Conservation (phyloP, 1,139 yeast species). For the Nadsonia starkeyi-henricii region DNA sequence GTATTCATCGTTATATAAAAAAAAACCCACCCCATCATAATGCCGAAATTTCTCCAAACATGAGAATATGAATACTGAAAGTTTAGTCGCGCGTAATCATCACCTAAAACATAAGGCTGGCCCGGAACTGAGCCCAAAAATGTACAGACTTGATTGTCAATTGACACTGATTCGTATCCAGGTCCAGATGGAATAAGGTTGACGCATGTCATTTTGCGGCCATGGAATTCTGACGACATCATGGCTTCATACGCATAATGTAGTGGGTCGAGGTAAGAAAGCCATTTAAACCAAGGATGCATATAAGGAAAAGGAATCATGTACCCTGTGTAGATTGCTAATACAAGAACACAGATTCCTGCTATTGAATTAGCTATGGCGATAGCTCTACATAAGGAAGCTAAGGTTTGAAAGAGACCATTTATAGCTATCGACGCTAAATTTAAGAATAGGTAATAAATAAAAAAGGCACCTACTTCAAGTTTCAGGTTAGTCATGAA, state of each 20-base stretch:
- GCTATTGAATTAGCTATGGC: slow-evolving; percentile 67
- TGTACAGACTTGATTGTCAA: slow-evolving; percentile 39
- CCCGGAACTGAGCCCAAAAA: slow-evolving; percentile 57
- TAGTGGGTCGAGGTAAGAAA: slow-evolving; percentile 58
- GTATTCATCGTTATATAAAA: slow-evolving; percentile 46
- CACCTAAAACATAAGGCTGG: slow-evolving; percentile 38
- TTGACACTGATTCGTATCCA: slow-evolving; percentile 27
- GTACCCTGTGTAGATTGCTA: slow-evolving; percentile 66
- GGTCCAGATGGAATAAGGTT: slow-evolving; percentile 40
- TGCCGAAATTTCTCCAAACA: slow-evolving; percentile 79
- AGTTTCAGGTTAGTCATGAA: slow-evolving; percentile 57
- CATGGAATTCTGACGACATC: slow-evolving; percentile 48
- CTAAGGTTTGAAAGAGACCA: slow-evolving; percentile 57
- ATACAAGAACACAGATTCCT: slow-evolving; percentile 41
- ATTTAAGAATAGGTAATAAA: slow-evolving; percentile 41
- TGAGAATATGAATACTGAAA: slow-evolving; percentile 41
- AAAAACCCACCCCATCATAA: slow-evolving; percentile 39
- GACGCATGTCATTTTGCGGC: slow-evolving; percentile 31
- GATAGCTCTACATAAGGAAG: slow-evolving; percentile 45
- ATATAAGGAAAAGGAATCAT: slow-evolving; percentile 52
- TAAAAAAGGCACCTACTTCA: slow-evolving; percentile 55
- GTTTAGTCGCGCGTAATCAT: slow-evolving; percentile 34
- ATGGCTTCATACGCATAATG: slow-evolving; percentile 56
- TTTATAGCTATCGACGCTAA: slow-evolving; percentile 52
- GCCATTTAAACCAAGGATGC: slow-evolving; percentile 74